Conservation (phyloP, 2,329 filamentous ascomycete species). For the Penicillium griseofulvum region DNA sequence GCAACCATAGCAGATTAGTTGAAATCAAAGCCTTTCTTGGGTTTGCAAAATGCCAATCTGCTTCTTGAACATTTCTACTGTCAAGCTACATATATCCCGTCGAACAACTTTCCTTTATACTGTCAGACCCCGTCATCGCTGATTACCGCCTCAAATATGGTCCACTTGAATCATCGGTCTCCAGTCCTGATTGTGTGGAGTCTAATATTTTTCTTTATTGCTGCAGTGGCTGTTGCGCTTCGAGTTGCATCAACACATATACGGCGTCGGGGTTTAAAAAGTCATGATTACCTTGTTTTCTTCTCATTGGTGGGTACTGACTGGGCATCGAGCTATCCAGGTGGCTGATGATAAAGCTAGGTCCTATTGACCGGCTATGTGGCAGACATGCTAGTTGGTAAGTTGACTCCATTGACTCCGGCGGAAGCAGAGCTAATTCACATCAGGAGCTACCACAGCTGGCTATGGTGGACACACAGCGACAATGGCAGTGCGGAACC, state of each 20-base stretch:
- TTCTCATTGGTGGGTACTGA: constrained; percentile 3
- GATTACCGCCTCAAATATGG: not conserved
- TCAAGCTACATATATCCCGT: not conserved
- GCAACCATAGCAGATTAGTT: not conserved
- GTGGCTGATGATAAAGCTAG: not conserved
- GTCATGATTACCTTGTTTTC: constrained; percentile 8
- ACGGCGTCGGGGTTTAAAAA: not conserved
- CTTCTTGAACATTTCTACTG: not conserved
- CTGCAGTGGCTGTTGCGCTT: not conserved
- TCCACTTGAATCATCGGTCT: not conserved
- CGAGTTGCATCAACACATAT: not conserved
- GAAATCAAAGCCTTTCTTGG: not conserved
- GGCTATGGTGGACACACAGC: constrained; percentile 7
- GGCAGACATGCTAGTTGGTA: constrained; percentile 3
- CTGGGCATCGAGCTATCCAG: not conserved
- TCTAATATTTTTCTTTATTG: constrained; percentile 3
- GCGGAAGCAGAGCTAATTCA: not conserved
- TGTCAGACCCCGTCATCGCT: not conserved
- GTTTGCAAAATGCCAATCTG: not conserved
- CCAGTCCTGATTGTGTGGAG: constrained; percentile 6
- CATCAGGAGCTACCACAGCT: not conserved
- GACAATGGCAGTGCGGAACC: not conserved
- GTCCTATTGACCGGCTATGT: constrained; percentile 1
- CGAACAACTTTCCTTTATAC: not conserved
- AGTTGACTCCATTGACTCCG: not conserved